phyloP scores from a whole-genome alignment of 495 filamentous ascomycete species.

The Neurospora sp. region DNA sequence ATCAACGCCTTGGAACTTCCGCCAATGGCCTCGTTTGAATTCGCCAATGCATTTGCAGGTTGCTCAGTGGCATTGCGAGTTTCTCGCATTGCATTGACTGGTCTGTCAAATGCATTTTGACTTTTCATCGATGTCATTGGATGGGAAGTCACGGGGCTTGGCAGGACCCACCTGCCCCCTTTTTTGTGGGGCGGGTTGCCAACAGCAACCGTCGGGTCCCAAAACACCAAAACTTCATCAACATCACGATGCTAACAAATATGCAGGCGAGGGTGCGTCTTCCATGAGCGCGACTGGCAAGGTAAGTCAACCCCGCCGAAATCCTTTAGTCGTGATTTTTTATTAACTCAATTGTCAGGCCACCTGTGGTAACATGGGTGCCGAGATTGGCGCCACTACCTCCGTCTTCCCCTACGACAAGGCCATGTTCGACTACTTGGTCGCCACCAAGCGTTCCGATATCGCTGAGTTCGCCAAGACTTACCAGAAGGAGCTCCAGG shows the following conservation, averaged over 20 bases:
- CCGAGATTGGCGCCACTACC: conserved; percentile 93
- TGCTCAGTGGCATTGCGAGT: background rate
- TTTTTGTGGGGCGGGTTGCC: background rate
- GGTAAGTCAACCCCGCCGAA: conserved; percentile 7
- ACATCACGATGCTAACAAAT: background rate
- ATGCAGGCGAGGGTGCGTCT: conserved; percentile 57
- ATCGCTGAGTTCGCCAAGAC: conserved; percentile 83
- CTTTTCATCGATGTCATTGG: background rate
- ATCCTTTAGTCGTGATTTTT: background rate
- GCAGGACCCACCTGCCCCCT: background rate
- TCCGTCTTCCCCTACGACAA: conserved; percentile 99
- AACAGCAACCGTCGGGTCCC: background rate
- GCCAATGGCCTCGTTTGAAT: background rate
- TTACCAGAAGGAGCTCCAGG: conserved; percentile 78
- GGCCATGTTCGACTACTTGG: conserved; percentile 91
- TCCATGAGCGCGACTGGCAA: conserved; percentile 44
- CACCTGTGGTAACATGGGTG: conserved; percentile 43
- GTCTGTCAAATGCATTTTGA: background rate
- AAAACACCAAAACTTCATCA: background rate
- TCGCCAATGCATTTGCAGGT: background rate
- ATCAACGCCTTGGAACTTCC: background rate
- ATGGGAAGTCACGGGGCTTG: background rate
- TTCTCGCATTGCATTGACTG: background rate
- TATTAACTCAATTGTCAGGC: no score
- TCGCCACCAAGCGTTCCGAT: conserved; percentile 78